Percentiles rank a stretch among this genome's conserved stretches.
Conservation (phyloP, 345 rosid genomes). For the Heritiera fomes region DNA sequence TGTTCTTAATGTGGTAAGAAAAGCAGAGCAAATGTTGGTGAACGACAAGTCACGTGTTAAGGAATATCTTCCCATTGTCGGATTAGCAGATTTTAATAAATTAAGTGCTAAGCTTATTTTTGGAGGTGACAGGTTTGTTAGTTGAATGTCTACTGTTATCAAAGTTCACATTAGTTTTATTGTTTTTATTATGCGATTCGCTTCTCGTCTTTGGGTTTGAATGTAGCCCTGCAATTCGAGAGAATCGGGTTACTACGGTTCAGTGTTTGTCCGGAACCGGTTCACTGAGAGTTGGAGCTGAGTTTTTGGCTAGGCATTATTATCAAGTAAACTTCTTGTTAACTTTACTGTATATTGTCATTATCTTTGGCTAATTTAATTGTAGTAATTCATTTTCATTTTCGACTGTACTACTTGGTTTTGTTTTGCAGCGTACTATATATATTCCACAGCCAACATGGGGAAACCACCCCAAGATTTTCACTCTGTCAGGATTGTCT, state of each 20-base stretch:
- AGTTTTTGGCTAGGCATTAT: slow-evolving; percentile 80
- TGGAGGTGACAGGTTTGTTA: slow-evolving; percentile 72
- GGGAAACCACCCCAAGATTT: slow-evolving; percentile 96
- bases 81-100: slow-evolving; percentile 88
- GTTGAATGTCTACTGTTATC: background rate
- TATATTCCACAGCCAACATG: slow-evolving; percentile 95
- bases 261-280: slow-evolving; percentile 99
- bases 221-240: slow-evolving; percentile 70
- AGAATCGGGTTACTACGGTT: slow-evolving; percentile 77
- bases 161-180: background rate
- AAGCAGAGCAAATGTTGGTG: slow-evolving; percentile 78
- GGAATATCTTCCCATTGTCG: slow-evolving; percentile 93
- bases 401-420: background rate
- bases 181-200: background rate
- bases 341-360: background rate
- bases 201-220: background rate
- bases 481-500: slow-evolving; percentile 77
- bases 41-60: slow-evolving; percentile 86
- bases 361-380: background rate
- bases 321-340: slow-evolving; percentile 50
- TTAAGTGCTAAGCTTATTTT: slow-evolving; percentile 86
- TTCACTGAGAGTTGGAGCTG: slow-evolving; percentile 93
- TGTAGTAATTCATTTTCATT: slow-evolving; percentile 13
- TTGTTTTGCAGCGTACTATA: slow-evolving; percentile 60
- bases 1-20: slow-evolving; percentile 72